Conservation (phyloP, 2,329 filamentous ascomycete species). For the Ceratocystis ficicola region DNA sequence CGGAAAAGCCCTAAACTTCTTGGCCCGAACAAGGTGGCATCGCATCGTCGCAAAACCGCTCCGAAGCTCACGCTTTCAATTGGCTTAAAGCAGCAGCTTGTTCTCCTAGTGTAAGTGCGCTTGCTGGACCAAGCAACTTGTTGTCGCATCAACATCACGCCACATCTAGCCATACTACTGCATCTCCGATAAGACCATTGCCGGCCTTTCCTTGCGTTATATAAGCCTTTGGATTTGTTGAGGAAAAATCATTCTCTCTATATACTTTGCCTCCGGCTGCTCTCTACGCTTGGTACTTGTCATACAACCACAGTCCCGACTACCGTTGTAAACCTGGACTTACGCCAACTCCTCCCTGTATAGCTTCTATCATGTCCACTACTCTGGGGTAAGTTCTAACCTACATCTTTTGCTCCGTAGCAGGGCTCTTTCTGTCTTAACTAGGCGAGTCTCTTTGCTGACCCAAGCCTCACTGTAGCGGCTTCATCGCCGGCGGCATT, state of each 20-base stretch:
- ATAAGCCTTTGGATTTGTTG: background rate
- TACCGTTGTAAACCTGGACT: no score
- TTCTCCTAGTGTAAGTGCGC: background rate
- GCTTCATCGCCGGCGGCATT: conserved; percentile 91
- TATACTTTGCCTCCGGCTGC: no score
- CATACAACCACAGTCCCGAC: no score
- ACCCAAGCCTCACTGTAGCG: conserved; percentile 37
- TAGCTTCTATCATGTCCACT: no score
- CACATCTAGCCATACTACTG: background rate
- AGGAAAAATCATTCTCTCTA: no score
- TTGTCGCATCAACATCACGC: background rate
- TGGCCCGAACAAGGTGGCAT: no score
- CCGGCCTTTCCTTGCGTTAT: background rate
- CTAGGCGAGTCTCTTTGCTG: background rate
- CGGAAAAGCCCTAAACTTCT: no score
- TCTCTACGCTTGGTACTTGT: no score
- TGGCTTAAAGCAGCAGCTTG: no score
- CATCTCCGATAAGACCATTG: background rate
- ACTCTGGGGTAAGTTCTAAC: no score
- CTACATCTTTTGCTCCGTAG: background rate
- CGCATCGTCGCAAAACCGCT: no score
- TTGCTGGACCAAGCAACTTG: background rate
- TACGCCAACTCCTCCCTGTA: no score
- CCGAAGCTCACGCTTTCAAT: background rate
- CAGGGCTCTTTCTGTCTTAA: conserved; percentile 1